A percentile compares a stretch with the other conserved stretches of the same genome.
Evolutionary conservation across 768 basidiomycete genomes (phyloP).

Genomic region (Tremella fuciformis): DNA sequence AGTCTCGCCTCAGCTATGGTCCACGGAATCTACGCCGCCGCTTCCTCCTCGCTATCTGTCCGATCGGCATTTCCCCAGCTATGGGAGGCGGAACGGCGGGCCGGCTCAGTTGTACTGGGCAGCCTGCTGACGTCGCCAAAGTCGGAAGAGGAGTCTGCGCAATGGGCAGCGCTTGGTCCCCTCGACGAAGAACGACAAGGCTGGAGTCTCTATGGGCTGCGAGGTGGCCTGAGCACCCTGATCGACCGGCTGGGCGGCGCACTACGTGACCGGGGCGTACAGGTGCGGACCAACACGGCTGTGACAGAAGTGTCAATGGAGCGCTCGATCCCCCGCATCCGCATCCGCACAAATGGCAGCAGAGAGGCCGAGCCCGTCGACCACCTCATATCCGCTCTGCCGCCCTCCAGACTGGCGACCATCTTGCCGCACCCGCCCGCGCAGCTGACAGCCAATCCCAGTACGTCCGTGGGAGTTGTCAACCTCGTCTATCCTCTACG

Average conservation of each 20-base stretch:
- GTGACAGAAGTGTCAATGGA: background rate
- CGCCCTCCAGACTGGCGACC: slow-evolving; percentile 59
- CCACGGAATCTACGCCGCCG: slow-evolving; percentile 90
- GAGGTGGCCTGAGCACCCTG: slow-evolving; percentile 69
- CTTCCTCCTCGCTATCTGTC: slow-evolving; percentile 71
- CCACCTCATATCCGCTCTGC: slow-evolving; percentile 71
- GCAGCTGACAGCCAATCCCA: slow-evolving; percentile 66
- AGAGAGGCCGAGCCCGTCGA: background rate
- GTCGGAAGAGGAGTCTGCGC: slow-evolving; percentile 12
- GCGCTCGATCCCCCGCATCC: background rate
- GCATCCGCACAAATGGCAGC: too few species aligned
- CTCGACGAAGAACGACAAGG: slow-evolving; percentile 61
- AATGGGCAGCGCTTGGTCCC: too few species aligned
- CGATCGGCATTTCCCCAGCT: slow-evolving; percentile 68
- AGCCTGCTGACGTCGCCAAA: slow-evolving; percentile 38
- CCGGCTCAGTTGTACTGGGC: slow-evolving; percentile 69
- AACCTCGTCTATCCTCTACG: slow-evolving; percentile 72
- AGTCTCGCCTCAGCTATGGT: slow-evolving; percentile 74
- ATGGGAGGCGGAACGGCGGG: slow-evolving; percentile 65
- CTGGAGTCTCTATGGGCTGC: slow-evolving; percentile 80
- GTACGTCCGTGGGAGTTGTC: slow-evolving; percentile 78
- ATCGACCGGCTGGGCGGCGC: slow-evolving; percentile 59
- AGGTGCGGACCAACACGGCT: slow-evolving; percentile 54
- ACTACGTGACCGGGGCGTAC: slow-evolving; percentile 61
- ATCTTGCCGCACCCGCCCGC: slow-evolving; percentile 54